phyloP scores from a whole-genome alignment of 75 land plant species.

The Pinus taeda region DNA sequence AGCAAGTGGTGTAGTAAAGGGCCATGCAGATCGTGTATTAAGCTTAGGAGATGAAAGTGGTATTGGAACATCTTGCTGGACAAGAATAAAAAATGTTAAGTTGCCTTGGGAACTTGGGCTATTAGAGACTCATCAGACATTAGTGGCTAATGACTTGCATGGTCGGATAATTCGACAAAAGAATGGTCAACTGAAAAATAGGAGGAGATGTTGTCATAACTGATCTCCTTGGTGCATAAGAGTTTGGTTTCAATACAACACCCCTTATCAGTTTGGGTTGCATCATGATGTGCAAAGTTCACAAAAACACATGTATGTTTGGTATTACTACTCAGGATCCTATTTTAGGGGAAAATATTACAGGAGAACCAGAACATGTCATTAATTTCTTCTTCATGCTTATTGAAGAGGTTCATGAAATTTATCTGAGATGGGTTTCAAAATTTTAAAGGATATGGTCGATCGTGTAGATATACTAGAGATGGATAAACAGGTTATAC shows the following conservation, averaged over 20 bases:
- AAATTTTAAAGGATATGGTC: slow-evolving; percentile 83
- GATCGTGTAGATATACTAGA: slow-evolving; percentile 93
- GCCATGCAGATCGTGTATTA: slow-evolving; percentile 97
- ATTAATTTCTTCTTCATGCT: slow-evolving; percentile 98
- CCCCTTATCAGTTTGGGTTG: slow-evolving; percentile 95
- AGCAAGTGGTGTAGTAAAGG: slow-evolving; percentile 99
- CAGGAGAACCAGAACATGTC: slow-evolving; percentile 98
- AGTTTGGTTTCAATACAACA: slow-evolving; percentile 97
- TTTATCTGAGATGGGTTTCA: slow-evolving; percentile 84
- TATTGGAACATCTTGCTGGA: slow-evolving; percentile 98
- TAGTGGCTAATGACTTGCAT: slow-evolving; percentile 95
- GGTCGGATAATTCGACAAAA: slow-evolving; percentile 91
- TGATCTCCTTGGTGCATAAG: slow-evolving; percentile 96
- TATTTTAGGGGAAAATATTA: slow-evolving; percentile 91
- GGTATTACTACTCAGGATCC: slow-evolving; percentile 99
- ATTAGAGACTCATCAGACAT: slow-evolving; percentile 95
- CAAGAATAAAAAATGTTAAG: slow-evolving; percentile 97
- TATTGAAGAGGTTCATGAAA: slow-evolving; percentile 88
- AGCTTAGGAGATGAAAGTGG: slow-evolving; percentile 99
- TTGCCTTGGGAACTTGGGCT: slow-evolving; percentile 99
- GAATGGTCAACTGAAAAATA: slow-evolving; percentile 95
- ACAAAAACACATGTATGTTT: slow-evolving; percentile 97
- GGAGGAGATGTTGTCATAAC: slow-evolving; percentile 96
- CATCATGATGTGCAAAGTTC: slow-evolving; percentile 99
- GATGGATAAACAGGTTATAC: slow-evolving; percentile 66